Conservation (phyloP, 257 asterid species). For the Oldenlandia corymbosa region DNA sequence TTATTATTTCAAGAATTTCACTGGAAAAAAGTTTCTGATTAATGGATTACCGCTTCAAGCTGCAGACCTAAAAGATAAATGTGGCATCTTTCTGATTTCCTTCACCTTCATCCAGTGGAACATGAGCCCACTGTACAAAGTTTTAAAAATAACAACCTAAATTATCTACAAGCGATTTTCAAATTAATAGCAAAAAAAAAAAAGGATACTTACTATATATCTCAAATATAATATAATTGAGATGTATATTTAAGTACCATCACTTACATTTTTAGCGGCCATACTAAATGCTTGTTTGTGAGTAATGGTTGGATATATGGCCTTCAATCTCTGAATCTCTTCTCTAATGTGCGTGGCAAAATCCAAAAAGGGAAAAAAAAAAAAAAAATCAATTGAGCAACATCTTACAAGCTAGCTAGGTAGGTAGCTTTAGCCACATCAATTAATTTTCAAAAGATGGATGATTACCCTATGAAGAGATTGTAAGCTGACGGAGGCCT, state of each 20-base stretch:
- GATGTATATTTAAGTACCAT: too few relatives aligned
- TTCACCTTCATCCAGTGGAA: slow-evolving; percentile 39
- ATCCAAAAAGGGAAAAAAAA: too few relatives aligned
- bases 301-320: slow-evolving; percentile 51
- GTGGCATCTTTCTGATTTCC: slow-evolving; percentile 23
- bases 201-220: too few relatives aligned
- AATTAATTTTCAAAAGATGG: neutral
- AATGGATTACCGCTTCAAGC: slow-evolving; percentile 31
- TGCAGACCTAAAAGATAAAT: slow-evolving; percentile 13
- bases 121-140: slow-evolving; percentile 61
- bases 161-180: too few relatives aligned
- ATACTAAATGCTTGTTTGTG: slow-evolving; percentile 89
- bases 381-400: too few relatives aligned
- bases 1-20: neutral
- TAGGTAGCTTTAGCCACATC: too few relatives aligned
- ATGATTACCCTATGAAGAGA: slow-evolving; percentile 61
- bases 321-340: slow-evolving; percentile 73
- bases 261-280: slow-evolving; percentile 79
- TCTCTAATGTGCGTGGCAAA: slow-evolving; percentile 36
- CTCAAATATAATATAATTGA: too few relatives aligned
- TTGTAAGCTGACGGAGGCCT: slow-evolving; percentile 82
- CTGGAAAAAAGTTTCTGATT: neutral
- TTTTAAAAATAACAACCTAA: neutral
- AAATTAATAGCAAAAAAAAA: too few relatives aligned
- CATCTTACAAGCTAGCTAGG: too few relatives aligned